Evolutionary conservation across 2,329 filamentous ascomycete genomes (phyloP).

Genomic region (Didymellaceae sp.): DNA sequence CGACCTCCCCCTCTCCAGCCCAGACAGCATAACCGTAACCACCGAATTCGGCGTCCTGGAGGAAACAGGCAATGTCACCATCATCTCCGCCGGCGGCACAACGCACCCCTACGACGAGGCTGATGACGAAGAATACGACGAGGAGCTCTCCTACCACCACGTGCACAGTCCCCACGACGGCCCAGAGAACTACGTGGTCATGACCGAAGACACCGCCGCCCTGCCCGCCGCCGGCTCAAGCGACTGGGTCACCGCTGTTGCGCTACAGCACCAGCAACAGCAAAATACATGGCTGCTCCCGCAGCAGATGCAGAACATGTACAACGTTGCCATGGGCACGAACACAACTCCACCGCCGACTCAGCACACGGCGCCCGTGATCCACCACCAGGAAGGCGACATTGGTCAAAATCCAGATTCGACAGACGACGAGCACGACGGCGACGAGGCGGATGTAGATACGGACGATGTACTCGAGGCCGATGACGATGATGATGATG

Average conservation of each 20-base stretch:
- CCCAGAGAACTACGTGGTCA: constrained; percentile 5
- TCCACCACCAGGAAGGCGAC: background rate
- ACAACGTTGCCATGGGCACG: background rate
- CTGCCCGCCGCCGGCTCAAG: background rate
- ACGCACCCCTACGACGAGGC: constrained; percentile 8
- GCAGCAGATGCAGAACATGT: constrained; percentile 9
- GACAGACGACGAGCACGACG: constrained; percentile 22
- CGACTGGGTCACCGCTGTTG: constrained; percentile 13
- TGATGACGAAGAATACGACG: constrained; percentile 15
- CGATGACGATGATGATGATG: constrained; percentile 12
- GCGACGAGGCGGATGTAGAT: constrained; percentile 36
- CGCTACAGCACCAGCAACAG: constrained; percentile 13
- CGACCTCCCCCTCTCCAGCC: constrained; percentile 32
- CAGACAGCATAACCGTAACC: constrained; percentile 44
- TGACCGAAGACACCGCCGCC: constrained; percentile 10
- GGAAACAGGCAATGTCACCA: constrained; percentile 39
- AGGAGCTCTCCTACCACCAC: background rate
- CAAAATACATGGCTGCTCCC: constrained; percentile 8
- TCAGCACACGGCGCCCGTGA: background rate
- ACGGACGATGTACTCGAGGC: constrained; percentile 36
- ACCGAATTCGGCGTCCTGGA: constrained; percentile 45
- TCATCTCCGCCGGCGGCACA: constrained; percentile 35
- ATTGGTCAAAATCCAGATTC: too few species aligned
- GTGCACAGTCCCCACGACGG: background rate
- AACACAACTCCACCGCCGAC: background rate